These are phyloP conservation scores for Trichophyton mentagrophytes DNA, from an alignment of 2,329 filamentous ascomycete genomes.

Conservation along the genomic window DNA sequence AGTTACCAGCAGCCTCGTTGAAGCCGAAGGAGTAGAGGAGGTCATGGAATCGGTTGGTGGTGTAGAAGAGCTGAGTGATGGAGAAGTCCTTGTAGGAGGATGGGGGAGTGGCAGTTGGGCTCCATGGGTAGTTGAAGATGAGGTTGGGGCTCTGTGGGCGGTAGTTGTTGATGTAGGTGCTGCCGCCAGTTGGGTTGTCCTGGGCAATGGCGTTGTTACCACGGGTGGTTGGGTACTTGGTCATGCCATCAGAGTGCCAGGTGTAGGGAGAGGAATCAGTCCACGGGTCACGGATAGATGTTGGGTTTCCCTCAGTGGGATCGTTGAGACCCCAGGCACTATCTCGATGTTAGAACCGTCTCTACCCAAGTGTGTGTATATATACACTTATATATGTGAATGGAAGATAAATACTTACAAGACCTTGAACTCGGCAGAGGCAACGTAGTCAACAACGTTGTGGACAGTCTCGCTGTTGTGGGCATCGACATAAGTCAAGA, in stretches of 20 bases:
- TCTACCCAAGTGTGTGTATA: not conserved
- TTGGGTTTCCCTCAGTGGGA: slow-evolving; percentile 9
- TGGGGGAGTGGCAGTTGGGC: slow-evolving; percentile 4
- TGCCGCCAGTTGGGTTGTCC: slow-evolving; percentile 9
- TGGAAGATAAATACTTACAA: slow-evolving; percentile 5
- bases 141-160: slow-evolving; percentile 8
- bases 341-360: not conserved
- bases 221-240: slow-evolving; percentile 9
- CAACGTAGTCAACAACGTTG: slow-evolving; percentile 10
- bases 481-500: slow-evolving; percentile 11
- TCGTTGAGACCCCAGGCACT: slow-evolving; percentile 11
- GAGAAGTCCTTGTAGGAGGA: slow-evolving; percentile 9
- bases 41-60: slow-evolving; percentile 10
- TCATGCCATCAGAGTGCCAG: slow-evolving; percentile 9
- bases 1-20: slow-evolving; percentile 11
- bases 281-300: slow-evolving; percentile 8
- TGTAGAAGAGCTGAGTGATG: slow-evolving; percentile 12
- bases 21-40: slow-evolving; percentile 10
- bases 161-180: slow-evolving; percentile 11
- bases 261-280: slow-evolving; percentile 5
- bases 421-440: slow-evolving; percentile 8
- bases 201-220: slow-evolving; percentile 13
- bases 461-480: slow-evolving; percentile 10
- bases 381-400: not conserved
- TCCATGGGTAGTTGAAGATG: slow-evolving; percentile 10